A percentile compares a stretch with the other conserved stretches of the same genome.
These are phyloP conservation scores for Dictyostelium discoideum DNA, from an alignment of 78 protist genomes.

Conservation along the genomic window DNA sequence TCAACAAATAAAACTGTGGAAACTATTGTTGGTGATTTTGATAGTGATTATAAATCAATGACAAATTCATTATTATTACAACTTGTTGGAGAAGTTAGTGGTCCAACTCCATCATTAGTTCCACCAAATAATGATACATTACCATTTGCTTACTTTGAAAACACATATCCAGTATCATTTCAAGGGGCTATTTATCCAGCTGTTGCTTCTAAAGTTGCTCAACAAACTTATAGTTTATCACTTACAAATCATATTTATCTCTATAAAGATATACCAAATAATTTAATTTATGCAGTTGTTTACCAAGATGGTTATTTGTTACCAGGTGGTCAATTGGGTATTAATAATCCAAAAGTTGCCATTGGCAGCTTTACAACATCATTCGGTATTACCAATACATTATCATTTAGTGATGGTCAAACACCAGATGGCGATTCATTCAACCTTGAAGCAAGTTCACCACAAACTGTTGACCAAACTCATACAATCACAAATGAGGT, in stretches of 20 bases:
- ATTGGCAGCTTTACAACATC: neutral
- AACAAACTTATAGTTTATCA: neutral
- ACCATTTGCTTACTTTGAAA: constrained; percentile 18
- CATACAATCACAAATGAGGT: neutral
- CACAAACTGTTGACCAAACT: constrained; percentile 39
- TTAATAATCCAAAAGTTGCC: neutral
- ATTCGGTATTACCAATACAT: neutral
- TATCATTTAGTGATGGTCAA: neutral
- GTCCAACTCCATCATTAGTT: neutral
- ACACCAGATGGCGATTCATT: neutral
- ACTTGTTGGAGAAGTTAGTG: neutral
- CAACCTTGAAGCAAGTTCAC: constrained; percentile 1
- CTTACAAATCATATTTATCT: constrained; percentile 6
- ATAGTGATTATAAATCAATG: neutral
- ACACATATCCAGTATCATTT: neutral
- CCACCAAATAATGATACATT: neutral
- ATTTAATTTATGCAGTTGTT: neutral
- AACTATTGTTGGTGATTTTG: neutral
- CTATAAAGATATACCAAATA: constrained; percentile 13
- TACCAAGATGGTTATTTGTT: constrained; percentile 3
- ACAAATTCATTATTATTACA: neutral
- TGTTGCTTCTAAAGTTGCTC: neutral
- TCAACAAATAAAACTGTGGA: neutral
- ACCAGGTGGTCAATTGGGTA: neutral
- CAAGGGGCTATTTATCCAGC: neutral